These are phyloP conservation scores for Epichloe uncinata DNA, from an alignment of 2,329 filamentous ascomycete species.

Conservation along the genomic window DNA sequence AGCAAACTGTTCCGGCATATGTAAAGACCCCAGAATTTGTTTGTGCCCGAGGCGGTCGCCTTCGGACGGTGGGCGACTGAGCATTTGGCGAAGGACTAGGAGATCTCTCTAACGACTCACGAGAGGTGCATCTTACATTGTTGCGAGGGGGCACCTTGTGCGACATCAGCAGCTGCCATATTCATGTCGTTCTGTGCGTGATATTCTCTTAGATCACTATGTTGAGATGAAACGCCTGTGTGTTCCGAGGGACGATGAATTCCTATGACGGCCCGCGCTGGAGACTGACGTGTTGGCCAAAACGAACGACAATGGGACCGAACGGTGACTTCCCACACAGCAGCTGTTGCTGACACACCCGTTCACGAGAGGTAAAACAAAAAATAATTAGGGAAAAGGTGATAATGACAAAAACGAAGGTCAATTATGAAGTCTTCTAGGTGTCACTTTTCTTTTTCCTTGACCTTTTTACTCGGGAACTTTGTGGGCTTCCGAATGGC, in stretches of 20 bases:
- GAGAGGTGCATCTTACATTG: neutral
- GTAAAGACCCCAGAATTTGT: too few relatives aligned
- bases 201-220: neutral
- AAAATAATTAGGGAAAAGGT: too few relatives aligned
- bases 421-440: too few relatives aligned
- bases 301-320: neutral
- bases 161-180: constrained; percentile 1
- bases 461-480: neutral
- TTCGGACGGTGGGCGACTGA: too few relatives aligned
- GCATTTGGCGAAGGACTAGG: too few relatives aligned
- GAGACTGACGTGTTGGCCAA: neutral
- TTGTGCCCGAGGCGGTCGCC: too few relatives aligned
- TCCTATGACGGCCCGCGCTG: too few relatives aligned
- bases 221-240: neutral
- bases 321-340: neutral
- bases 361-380: neutral
- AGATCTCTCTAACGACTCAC: too few relatives aligned
- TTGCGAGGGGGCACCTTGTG: neutral
- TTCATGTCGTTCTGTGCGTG: neutral
- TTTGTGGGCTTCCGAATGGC: neutral
- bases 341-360: neutral
- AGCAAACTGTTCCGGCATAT: too few relatives aligned
- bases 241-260: neutral
- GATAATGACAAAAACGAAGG: too few relatives aligned
- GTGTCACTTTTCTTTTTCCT: neutral